Evolutionary conservation across 2,329 filamentous ascomycete species (phyloP), one percentile per base, ranked within the genome.

Genomic region (Pleurostoma richardsiae): DNA sequence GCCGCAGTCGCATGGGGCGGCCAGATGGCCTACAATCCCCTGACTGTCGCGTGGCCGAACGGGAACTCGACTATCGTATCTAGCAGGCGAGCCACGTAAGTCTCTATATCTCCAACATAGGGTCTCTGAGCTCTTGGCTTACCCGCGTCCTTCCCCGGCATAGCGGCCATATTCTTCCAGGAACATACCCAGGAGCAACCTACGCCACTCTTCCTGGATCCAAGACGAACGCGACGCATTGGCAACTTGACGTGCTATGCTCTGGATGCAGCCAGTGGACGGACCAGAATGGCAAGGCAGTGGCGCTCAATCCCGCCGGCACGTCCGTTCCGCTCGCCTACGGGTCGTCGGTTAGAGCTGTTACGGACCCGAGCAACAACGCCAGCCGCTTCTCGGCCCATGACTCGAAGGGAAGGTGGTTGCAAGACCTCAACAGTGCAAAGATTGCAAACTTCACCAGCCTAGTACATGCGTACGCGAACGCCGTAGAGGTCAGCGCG

Each of bases 1-100:
- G 67, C 67, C 0, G 68, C 60, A 4, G 58, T 71, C 29, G 61
- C 66, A 3, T 70, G 67, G 67, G 67, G 65, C 30, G 68, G 68
- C 6, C 56, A 58, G 40, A 71, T 70, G 68, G 61, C 64, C 29
- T 69, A 70, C 54, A 66, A 69, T 45, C 68, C 68, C 7, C 54
- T 71, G 11, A 64, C 65, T 1, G 51, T 70, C 27, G 65, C 60
- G 7, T 71, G 68, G 67, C 54, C 65, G 29, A 68, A 66, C 53
- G 64, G 56, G 27, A 58, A 55, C 19, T 60, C 51, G 3, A 61
- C 61, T 2, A 59, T 69, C 3, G 67, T 67, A 6, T 65, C 66
- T 5, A 68, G 64, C 36, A 61, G 68, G 33, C 61, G 61, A 45
- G 63, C 68, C 4, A 64, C 59, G 61, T 68, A 52, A 47, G 63